Conservation (phyloP, 2,329 filamentous ascomycete genomes). For the Fusarium dlaminii region DNA sequence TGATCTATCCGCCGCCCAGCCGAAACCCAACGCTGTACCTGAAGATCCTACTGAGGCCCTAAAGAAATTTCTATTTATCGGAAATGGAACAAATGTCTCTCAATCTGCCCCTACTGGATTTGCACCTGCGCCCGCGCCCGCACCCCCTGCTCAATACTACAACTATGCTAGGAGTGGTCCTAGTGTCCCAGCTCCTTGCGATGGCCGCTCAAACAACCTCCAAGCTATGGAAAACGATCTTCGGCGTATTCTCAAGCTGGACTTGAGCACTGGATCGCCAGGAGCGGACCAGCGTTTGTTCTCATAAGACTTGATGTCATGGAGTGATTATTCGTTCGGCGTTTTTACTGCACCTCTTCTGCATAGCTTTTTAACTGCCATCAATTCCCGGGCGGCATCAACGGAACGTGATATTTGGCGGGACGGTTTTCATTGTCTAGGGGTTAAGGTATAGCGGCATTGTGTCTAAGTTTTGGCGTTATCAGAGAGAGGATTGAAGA, state of each 20-base stretch:
- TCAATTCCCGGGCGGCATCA: conserved; percentile 33
- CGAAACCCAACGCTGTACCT: conserved; percentile 15
- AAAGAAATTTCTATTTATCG: conserved; percentile 65
- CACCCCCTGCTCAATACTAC: conserved; percentile 24
- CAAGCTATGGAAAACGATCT: conserved; percentile 64
- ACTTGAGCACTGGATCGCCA: conserved; percentile 42
- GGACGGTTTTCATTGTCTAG: conserved; percentile 17
- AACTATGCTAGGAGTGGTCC: conserved; percentile 5
- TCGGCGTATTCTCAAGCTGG: conserved; percentile 61
- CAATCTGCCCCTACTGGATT: conserved; percentile 29
- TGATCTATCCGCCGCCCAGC: conserved; percentile 17
- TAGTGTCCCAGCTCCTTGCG: conserved; percentile 9
- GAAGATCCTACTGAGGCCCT: conserved; percentile 59
- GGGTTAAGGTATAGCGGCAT: conserved; percentile 11
- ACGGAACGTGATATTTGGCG: conserved; percentile 31
- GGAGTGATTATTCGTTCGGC: conserved; percentile 27
- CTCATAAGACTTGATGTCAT: conserved; percentile 30
- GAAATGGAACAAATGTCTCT: conserved; percentile 41
- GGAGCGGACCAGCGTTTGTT: conserved; percentile 39
- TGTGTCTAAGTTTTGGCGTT: conserved; percentile 37
- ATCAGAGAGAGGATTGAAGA: conserved; percentile 27
- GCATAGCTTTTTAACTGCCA: conserved; percentile 38
- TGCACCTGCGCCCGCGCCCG: conserved; percentile 30
- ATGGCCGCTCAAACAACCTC: conserved; percentile 45
- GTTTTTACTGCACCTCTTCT: conserved; percentile 34